Base-by-base conservation (phyloP, 768 basidiomycete species). In the Naganishia onofrii region DNA sequence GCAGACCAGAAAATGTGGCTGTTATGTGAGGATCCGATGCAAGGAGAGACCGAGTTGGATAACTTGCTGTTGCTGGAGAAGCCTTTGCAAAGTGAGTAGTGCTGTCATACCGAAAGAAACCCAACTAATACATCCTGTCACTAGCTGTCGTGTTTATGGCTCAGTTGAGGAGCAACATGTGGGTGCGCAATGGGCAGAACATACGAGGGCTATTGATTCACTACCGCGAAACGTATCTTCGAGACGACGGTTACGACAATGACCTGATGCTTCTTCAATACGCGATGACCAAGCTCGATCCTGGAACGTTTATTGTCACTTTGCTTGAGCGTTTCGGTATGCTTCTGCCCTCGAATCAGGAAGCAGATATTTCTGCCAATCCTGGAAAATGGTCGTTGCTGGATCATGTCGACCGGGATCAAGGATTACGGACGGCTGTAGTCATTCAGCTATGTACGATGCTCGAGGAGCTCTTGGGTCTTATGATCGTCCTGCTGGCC, bases 171-270 rank as follows among this genome's bases (percentile, higher is more conserved):
- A 90, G 92, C 0, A 93, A 93, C 0, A 85, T 98, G 4, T 99
- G 96, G 96, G 94, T 96, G 9, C 90, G 95, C 66, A 99, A 99
- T 75, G 96, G 96, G 3, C 91, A 93, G 76, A 90, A 90, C 19
- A 94, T 98, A 74, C 89, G 95, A 0, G 93, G 93, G 0, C 96
- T 98, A 79, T 84, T 93, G 4, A 85, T 94, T 65, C 95, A 98
- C 78, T 99, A 99, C 79, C 89, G 93, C 31, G 95, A 98, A 78
- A 93, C 92, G 80, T 90, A 91, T 86, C 87, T 97, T 29, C 89
- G 95, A 23, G 96, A 99, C 79, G 85, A 93, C 7, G 96, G 95
- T 76, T 94, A 95, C 77, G 96, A 99, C 79, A 93, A 97, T 79
- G 96, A 93, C 73, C 84, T 96, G 21, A 93, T 89, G 84, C 86